Base-by-base conservation (phyloP, 192 early-diverging fungal species). In the Linnemannia elongata region DNA sequence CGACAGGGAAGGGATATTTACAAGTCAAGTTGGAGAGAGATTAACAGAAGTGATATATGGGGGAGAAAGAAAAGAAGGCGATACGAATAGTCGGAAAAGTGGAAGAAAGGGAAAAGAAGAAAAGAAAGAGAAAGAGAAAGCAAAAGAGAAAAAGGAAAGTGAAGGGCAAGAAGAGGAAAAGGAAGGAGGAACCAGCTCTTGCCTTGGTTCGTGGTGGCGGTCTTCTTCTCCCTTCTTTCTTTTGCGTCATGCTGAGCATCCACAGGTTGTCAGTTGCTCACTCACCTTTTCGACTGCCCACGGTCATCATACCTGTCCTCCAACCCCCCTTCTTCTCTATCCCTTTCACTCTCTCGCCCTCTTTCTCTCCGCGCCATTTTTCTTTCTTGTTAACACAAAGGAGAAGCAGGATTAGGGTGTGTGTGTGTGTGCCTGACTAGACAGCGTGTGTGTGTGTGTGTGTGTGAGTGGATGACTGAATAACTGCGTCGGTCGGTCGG, bases 211-310 rank as follows among this genome's bases (percentile, higher is more conserved):
- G 35, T 30, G 13, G n/a, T 49, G 9, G 8, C 27, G 10, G 35
- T 30, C 6, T 2, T 30, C 6, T 2, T 49, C 49, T 38, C 52
- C 3, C 54, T 54, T 57, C 3, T 57, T 27, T 18, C 27, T 69
- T 63, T 47, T 74, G 71, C 79, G 60, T 80, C 45, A 80, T 69
- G 72, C 42, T 73, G n/a, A 69, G 63, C 60, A 39, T 63, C 66
- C 60, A 77, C 36, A 15, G 27, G 1, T 30, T 54, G 70, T 60
- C 52, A 80, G 78, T 72, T 74, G 78, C 41, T 80, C 78, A 33
- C 60, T 10, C 27, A 4, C 27, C 3, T 33, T 27, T 30, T 66
- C 30, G 60, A 30, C 60, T 66, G n/a, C 27, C 60, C 60, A 33
- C 55, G 55, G 60, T 80, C 71, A 63, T 80, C 55, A 80, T 80